Base-by-base conservation (phyloP, 2,329 filamentous ascomycete species). In the Aspergillus sp. region DNA sequence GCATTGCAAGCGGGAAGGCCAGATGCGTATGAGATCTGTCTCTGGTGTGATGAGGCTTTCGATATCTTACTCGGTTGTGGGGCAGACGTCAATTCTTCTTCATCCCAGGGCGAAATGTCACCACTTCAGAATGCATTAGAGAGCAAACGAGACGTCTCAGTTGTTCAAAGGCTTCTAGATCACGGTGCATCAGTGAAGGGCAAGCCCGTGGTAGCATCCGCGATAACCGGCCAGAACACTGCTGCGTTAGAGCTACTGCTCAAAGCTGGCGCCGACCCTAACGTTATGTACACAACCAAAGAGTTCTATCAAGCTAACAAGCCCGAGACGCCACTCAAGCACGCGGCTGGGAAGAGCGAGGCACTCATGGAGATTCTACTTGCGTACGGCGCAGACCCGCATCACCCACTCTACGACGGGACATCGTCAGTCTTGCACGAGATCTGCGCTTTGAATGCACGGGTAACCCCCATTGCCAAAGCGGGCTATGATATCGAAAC, bases 1-100 rank as follows among this genome's bases (percentile, higher is more conserved):
- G 53, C 26, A 31, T 49, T 31, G 45, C n/a, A 16, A 29, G 29
- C 52, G 42, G 51, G 56, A 36, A 52, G 51, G 4, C 10, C 14
- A 16, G 20, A 26, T 36, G 39, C 22, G 31, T 24, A 22, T 31
- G 24, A 42, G 29, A 6, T 31, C 2, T 22, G n/a, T 14, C n/a
- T 29, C 53, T 59, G 57, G 57, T 12, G 24, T 31, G 20, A 52
- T 10, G 45, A 57, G n/a, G 52, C 46, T 2, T 42, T 60, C 50
- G 29, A 57, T 6, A 46, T 29, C 1, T 22, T 60, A 22, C 5
- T 57, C 4, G 20, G 2, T 14, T 31, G 32, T 39, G 54, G 52
- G n/a, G 57, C 36, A 20, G 32, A 52, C 14, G 20, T 59, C n/a
- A 49, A 58, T 39, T 18, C 16, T 3, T 6, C n/a, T 16, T 52